A percentile compares a stretch with the other conserved stretches of the same genome.
These are phyloP conservation scores for Macrocybe gigantea DNA, from an alignment of 768 basidiomycete species.

Conservation along the genomic window DNA sequence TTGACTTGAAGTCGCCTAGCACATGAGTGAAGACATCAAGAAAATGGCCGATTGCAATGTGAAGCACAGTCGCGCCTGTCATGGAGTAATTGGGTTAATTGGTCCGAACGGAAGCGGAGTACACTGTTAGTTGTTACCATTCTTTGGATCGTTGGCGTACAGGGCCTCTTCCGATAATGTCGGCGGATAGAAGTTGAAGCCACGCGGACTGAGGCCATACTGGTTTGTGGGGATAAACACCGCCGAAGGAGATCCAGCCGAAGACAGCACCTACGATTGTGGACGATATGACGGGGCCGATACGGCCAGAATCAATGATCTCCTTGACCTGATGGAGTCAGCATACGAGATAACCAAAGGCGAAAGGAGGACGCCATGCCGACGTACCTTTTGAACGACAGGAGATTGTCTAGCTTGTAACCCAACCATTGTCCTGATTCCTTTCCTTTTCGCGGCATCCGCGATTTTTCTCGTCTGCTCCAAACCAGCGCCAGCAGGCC, in stretches of 20 bases:
- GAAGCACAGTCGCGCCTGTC: constrained; percentile 18
- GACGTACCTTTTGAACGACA: constrained; percentile 22
- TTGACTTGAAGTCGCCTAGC: constrained; percentile 24
- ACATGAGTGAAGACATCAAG: constrained; percentile 20
- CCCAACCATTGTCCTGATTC: constrained; percentile 27
- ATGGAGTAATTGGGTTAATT: neutral
- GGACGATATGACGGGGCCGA: constrained; percentile 23
- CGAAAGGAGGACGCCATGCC: neutral
- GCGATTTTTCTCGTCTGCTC: constrained; percentile 29
- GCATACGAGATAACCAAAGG: neutral
- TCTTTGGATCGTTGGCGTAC: neutral
- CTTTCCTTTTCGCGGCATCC: constrained; percentile 20
- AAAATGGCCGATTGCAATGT: constrained; percentile 21
- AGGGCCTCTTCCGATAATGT: neutral
- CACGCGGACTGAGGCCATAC: no score
- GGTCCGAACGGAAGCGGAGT: neutral
- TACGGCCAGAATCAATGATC: constrained; percentile 20
- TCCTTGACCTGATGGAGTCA: constrained; percentile 20
- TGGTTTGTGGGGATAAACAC: no score
- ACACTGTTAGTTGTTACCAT: neutral
- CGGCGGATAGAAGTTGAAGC: no score
- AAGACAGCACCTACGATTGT: constrained; percentile 12
- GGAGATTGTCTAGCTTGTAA: constrained; percentile 24
- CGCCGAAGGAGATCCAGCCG: no score
- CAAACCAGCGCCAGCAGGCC: constrained; percentile 27